Base-by-base conservation (phyloP, 1,284 basidiomycete genomes). In the Acaromyces ingoldii region DNA sequence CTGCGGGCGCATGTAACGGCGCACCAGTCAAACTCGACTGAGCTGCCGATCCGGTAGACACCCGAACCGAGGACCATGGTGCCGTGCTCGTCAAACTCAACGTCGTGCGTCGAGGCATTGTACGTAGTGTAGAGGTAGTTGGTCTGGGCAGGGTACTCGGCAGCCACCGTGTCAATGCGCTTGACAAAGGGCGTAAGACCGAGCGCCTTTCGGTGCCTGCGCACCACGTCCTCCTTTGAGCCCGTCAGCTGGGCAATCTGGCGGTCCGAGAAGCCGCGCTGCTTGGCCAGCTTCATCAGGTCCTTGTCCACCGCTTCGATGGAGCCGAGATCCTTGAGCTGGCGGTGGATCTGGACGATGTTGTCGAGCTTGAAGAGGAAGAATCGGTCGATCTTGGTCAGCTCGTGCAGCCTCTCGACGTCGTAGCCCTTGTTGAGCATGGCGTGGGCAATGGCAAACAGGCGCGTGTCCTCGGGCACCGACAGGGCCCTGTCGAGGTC, bases 1-100 rank as follows among this genome's bases (percentile, higher is more conserved):
- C 87, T 87, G 60, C 95, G 84, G 36, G 91, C 90, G 76, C 92
- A 97, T 2, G 92, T 97, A 46, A 98, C 95, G 28, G 95, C 95
- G 76, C 95, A 99, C 95, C 95, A 99, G 78, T 99, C 95, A 78
- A 98, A 98, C 78, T 98, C 95, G 77, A 98, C 95, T 1, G 91
- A 96, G 1, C 91, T 96, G 30, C 95, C 93, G 68, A 98, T 98
- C 53, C 95, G 87, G 79, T 98, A 98, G 15, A 97, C 93, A 67
- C 93, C 93, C 24, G 95, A 97, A 25, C 93, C 95, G 29, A 97
- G 83, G 11, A 97, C 93, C 84, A 98, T 95, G 58, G 96, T 85
- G 67, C 93, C 93, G 58, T 88, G 83, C 73, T 98, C 95, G 51
- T 85, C 78, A 78, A 97, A 97, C 10, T 79, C 77, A 67, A 98